phyloP scores from a whole-genome alignment of 2,329 filamentous ascomycete genomes.

The Phaeophleospora eucalypticola region DNA sequence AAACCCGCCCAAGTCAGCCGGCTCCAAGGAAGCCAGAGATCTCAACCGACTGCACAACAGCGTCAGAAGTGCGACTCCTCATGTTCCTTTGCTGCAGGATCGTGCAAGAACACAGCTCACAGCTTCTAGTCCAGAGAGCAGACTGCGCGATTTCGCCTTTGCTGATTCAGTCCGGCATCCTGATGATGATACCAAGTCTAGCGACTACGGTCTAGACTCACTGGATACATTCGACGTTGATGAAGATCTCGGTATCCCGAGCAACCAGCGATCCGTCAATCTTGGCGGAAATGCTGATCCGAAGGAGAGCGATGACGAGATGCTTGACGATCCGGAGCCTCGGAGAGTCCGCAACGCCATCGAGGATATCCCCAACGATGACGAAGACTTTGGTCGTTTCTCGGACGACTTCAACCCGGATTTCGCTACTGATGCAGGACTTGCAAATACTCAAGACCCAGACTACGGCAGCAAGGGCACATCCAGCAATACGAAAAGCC shows the following conservation, averaged over 20 bases:
- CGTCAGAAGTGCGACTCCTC: conserved; percentile 19
- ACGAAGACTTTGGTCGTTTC: conserved; percentile 1
- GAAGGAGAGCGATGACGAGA: conserved; percentile 14
- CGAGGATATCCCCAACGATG: background rate
- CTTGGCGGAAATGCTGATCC: background rate
- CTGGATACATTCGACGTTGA: conserved; percentile 16
- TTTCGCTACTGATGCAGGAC: background rate
- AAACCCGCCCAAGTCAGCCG: conserved; percentile 5
- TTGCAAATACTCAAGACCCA: background rate
- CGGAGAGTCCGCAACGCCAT: conserved; percentile 1
- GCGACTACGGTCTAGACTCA: conserved; percentile 21
- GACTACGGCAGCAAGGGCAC: background rate
- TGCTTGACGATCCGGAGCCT: conserved; percentile 15
- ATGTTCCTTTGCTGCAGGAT: conserved; percentile 15
- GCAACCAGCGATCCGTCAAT: conserved; percentile 5
- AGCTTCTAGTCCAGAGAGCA: background rate
- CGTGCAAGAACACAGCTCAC: background rate
- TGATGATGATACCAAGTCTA: conserved; percentile 6
- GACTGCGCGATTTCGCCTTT: no score
- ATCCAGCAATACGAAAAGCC: background rate
- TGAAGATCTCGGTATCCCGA: background rate
- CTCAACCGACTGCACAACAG: conserved; percentile 26
- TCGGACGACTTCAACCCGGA: background rate
- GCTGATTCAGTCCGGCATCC: background rate
- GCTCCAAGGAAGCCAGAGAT: conserved; percentile 14